These are phyloP conservation scores for Solanum bukasovii DNA, from an alignment of 257 asterid species.

Conservation along the genomic window DNA sequence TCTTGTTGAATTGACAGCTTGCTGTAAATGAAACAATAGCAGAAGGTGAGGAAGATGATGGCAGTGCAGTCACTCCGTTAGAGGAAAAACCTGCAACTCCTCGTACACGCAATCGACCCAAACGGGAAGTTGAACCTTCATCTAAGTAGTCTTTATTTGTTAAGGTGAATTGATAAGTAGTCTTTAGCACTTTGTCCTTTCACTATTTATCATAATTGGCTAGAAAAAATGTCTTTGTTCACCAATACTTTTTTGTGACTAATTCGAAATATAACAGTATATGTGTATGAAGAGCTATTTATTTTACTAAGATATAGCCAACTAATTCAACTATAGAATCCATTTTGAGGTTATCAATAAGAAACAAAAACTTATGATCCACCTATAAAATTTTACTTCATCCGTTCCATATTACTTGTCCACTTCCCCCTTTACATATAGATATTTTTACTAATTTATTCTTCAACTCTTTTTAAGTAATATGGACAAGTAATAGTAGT, in stretches of 20 bases:
- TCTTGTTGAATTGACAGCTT: conserved; percentile 23
- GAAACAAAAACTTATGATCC: no score
- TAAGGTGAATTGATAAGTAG: neutral
- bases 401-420: no score
- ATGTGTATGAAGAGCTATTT: neutral
- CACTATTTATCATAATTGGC: neutral
- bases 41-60: conserved; percentile 38
- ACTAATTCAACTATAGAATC: neutral
- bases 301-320: neutral
- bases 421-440: no score
- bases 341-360: neutral
- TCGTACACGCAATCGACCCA: conserved; percentile 67
- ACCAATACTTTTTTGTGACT: neutral
- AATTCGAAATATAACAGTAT: neutral
- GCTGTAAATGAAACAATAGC: conserved; percentile 34
- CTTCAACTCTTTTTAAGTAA: no score
- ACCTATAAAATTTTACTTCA: no score
- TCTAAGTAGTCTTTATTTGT: conserved; percentile 10
- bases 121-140: conserved; percentile 55
- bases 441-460: no score
- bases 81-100: conserved; percentile 33
- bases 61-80: conserved; percentile 8
- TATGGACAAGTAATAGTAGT: no score
- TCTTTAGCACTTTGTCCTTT: neutral
- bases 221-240: neutral